Evolutionary conservation across 2,329 filamentous ascomycete species (phyloP), one percentile per base, ranked within the genome.

Genomic region (Rutstroemia sp.): DNA sequence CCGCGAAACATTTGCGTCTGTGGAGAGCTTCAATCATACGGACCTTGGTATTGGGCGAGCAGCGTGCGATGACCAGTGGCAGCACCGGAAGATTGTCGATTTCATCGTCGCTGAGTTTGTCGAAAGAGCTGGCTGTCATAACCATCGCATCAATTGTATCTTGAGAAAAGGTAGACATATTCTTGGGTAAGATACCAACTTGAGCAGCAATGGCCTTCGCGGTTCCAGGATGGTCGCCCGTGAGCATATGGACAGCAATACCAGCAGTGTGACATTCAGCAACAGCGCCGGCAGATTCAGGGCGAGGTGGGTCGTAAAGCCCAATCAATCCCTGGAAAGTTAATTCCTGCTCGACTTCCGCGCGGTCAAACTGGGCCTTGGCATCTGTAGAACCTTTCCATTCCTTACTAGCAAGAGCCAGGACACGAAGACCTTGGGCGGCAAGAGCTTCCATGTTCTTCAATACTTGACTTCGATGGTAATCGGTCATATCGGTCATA

Each of bases 11-110:
- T 3, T 79, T 75, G 8, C 61, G 53, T 6, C 79, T 74, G 65
- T 88, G 86, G 58, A 63, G 80, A 5, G 90, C 90, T 63, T 92
- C 88, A 52, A 95, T 92, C 90, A 95, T 95, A 58, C 89, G 85
- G 4, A 90, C 90, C 73, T 95, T 95, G 41, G 90, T 95, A 58
- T 88, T 83, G 0, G 91, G 90, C 1, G 88, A 87, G 68, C 90
- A 95, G 39, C 90, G 85, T 39, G 90, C 90, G 59, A 95, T 86
- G 8, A 95, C 90, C 0, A 92, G 76, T 2, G 90, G 90, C 2
- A 95, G 75, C 42, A 90, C 82, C 4, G 86, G 84, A 16, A 95
- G 75, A 0, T 78, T 76, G 62, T 95, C 90, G 54, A 95, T 88
- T 69, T 94, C 81, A 0, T 77, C 81, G 48, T 94, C 87, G 0